Conservation (phyloP, 768 basidiomycete species). For the Cystobasidium onofrii region DNA sequence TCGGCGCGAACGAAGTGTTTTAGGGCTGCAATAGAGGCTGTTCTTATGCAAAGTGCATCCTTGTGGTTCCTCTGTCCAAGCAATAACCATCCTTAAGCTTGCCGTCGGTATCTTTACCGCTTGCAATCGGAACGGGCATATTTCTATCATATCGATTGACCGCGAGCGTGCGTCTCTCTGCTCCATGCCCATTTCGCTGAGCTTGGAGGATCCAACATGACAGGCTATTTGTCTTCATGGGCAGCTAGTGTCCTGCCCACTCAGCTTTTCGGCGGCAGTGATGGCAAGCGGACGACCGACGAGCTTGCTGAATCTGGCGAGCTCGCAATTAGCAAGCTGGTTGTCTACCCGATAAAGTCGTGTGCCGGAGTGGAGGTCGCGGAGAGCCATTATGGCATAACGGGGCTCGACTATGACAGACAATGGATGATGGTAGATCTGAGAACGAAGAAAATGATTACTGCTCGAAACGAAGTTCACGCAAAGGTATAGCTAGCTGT, state of each 20-base stretch:
- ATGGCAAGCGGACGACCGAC: not conserved
- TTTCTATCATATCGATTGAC: no score
- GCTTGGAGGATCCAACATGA: not conserved
- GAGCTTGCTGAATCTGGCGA: not conserved
- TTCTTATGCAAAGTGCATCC: no score
- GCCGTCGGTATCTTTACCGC: no score
- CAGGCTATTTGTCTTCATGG: not conserved
- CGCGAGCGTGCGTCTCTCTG: no score
- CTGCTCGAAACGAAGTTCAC: slow-evolving; percentile 3
- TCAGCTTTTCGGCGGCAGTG: slow-evolving; percentile 6
- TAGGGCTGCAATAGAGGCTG: no score
- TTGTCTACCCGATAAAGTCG: slow-evolving; percentile 28
- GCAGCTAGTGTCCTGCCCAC: not conserved
- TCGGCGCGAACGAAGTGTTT: no score
- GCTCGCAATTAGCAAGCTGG: slow-evolving; percentile 14
- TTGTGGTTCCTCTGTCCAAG: no score
- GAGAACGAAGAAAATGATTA: slow-evolving; percentile 23
- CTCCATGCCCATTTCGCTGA: no score
- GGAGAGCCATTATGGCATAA: not conserved
- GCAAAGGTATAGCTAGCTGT: slow-evolving; percentile 8
- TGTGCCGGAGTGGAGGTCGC: not conserved
- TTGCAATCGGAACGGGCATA: no score
- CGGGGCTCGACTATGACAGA: slow-evolving; percentile 20
- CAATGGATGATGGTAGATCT: slow-evolving; percentile 27
- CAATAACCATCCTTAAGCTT: no score